Conservation (phyloP, 768 basidiomycete species). For the Pleurotus pulmonarius region DNA sequence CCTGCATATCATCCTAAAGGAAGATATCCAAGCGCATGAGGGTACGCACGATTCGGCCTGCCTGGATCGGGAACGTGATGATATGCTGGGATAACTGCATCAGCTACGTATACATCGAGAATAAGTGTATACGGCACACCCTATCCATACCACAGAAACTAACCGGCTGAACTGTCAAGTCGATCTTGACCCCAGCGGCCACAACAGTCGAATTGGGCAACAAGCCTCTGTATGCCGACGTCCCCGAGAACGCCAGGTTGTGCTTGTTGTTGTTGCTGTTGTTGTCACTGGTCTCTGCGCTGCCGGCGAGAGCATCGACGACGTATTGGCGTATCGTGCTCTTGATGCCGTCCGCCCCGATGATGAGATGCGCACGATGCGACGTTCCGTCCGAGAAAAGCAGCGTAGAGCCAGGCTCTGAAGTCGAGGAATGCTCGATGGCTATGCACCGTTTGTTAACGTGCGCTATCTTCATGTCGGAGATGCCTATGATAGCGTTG, state of each 20-base stretch:
- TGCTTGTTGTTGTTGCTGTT: neutral
- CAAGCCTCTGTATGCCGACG: slow-evolving; percentile 46
- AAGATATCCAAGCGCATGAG: no score
- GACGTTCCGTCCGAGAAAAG: slow-evolving; percentile 47
- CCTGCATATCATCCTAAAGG: neutral
- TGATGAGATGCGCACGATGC: slow-evolving; percentile 42
- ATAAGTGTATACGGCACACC: slow-evolving; percentile 24
- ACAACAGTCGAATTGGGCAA: slow-evolving; percentile 35
- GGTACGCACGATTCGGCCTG: slow-evolving; percentile 32
- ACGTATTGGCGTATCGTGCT: slow-evolving; percentile 40
- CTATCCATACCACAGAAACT: slow-evolving; percentile 43
- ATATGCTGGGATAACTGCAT: slow-evolving; percentile 36
- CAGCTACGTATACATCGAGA: neutral
- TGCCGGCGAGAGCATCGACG: slow-evolving; percentile 13
- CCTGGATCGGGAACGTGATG: slow-evolving; percentile 47
- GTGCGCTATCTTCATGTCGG: slow-evolving; percentile 38
- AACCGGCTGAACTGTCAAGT: slow-evolving; percentile 29
- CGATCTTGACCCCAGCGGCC: slow-evolving; percentile 38
- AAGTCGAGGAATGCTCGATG: slow-evolving; percentile 14
- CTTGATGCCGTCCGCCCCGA: slow-evolving; percentile 54
- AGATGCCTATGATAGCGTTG: slow-evolving; percentile 38
- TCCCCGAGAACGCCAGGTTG: slow-evolving; percentile 38
- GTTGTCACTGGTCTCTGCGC: neutral
- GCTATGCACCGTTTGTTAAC: slow-evolving; percentile 48
- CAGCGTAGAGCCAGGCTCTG: slow-evolving; percentile 27